phyloP scores from a whole-genome alignment of 2,329 filamentous ascomycete species.

The Fusarium liriodendri region DNA sequence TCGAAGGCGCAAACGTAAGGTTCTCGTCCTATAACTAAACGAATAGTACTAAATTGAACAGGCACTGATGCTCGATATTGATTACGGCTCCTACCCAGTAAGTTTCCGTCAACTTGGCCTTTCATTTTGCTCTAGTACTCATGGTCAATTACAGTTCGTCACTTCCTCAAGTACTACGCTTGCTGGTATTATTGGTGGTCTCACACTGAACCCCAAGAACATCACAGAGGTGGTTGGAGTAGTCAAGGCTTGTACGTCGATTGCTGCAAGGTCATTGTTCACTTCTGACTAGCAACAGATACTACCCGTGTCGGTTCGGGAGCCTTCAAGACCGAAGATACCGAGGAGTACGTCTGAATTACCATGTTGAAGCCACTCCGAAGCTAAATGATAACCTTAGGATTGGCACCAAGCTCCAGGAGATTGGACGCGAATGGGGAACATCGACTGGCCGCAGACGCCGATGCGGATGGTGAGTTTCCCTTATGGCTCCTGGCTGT shows the following conservation, averaged over 20 bases:
- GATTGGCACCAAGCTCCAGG: conserved; percentile 58
- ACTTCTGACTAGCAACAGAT: background rate
- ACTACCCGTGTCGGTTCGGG: background rate
- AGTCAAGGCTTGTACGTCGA: background rate
- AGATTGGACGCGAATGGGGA: conserved; percentile 57
- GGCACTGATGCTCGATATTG: background rate
- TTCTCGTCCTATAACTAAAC: background rate
- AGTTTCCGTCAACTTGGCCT: background rate
- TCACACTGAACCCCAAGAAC: background rate
- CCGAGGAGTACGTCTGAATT: background rate
- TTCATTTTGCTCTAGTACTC: background rate
- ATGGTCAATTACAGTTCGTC: background rate
- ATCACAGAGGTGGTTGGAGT: background rate
- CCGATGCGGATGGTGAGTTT: conserved; percentile 63
- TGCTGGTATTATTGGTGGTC: background rate
- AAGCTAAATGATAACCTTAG: conserved; percentile 39
- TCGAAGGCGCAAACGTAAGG: background rate
- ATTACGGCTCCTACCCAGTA: background rate
- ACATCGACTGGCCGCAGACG: conserved; percentile 69
- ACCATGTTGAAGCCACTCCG: conserved; percentile 19
- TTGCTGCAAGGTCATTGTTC: background rate
- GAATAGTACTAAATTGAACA: background rate
- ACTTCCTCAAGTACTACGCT: background rate
- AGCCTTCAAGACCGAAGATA: background rate
- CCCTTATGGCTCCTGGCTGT: conserved; percentile 26